Base-by-base conservation (phyloP, 2,329 filamentous ascomycete genomes). In the Apiospora aurea region DNA sequence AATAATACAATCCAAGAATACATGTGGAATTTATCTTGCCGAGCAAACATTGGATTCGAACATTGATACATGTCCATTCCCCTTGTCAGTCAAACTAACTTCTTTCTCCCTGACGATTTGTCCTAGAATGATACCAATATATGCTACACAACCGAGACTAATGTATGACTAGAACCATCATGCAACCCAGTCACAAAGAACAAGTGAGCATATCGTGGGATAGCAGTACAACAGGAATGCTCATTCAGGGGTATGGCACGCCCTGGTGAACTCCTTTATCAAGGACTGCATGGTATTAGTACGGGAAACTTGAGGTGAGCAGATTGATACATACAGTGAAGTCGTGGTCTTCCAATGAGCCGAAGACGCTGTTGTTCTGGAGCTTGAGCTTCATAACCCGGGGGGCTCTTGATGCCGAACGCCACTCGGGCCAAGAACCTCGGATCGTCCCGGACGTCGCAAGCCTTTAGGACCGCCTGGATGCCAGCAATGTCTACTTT, bases 351-450 rank as follows among this genome's bases (percentile, higher is more conserved):
- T 83, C 85, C 81, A 91, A 83, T 4, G 85, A 88, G 66, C 84
- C 85, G 76, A 90, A 91, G 0, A 87, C 82, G 0, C 73, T 46
- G 10, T 78, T 78, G 69, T 81, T 86, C 16, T 84, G 81, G 44
- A 91, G 74, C 76, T 85, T 88, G 70, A 89, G 77, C 49, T 81
- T 78, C 6, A 80, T 83, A 0, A 89, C 83, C 0, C 89, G 80
- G 0, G 90, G 90, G 90, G 74, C 88, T 91, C 64, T 82, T 83
- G 76, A 92, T 91, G 0, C 90, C 90, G 77, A 91, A 92, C 0
- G 89, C 90, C 4, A 92, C 80, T 26, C 87, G 83, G 0, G 90
- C 88, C 41, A 92, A 80, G 74, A 90, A 87, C 16, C 89, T 80
- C 2, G 90, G 83, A 76, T 92, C 90, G 67, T 92, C 87, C 2